Conservation (phyloP, 1,139 yeast genomes). For the Debaryomyces sp. region DNA sequence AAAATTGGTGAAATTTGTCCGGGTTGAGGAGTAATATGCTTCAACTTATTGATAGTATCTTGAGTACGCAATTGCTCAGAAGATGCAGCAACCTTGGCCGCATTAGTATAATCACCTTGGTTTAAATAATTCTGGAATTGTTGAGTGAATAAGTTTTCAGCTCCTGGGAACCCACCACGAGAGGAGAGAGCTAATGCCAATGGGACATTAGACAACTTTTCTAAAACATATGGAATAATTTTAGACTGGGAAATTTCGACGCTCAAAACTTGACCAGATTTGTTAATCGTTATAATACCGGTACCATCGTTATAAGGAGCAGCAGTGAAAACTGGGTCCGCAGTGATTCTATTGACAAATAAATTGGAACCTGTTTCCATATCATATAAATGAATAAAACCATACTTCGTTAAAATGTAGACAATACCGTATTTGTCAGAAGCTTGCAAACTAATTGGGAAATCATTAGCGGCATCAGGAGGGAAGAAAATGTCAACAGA, state of each 20-base stretch:
- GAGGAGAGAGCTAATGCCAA: conserved; percentile 89
- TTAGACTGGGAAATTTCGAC: conserved; percentile 87
- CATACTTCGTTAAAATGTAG: conserved; percentile 90
- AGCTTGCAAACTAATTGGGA: conserved; percentile 92
- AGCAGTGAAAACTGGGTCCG: conserved; percentile 95
- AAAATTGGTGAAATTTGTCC: conserved; percentile 94
- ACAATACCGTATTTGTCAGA: conserved; percentile 84
- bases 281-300: conserved; percentile 92
- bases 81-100: conserved; percentile 97
- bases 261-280: conserved; percentile 92
- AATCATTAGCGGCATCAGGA: conserved; percentile 93
- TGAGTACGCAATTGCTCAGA: conserved; percentile 93
- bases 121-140: conserved; percentile 86
- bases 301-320: conserved; percentile 69
- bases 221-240: conserved; percentile 86
- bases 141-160: conserved; percentile 86
- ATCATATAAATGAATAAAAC: conserved; percentile 95
- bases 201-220: conserved; percentile 82
- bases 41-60: conserved; percentile 90
- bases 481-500: conserved; percentile 95
- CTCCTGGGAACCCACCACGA: conserved; percentile 97
- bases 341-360: conserved; percentile 95
- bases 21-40: conserved; percentile 90
- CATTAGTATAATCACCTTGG: conserved; percentile 86
- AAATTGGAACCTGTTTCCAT: conserved; percentile 89